A percentile compares a stretch with the other conserved stretches of the same genome.
Evolutionary conservation across 805 yeast species (phyloP).

Genomic region (Ogataea corticis): DNA sequence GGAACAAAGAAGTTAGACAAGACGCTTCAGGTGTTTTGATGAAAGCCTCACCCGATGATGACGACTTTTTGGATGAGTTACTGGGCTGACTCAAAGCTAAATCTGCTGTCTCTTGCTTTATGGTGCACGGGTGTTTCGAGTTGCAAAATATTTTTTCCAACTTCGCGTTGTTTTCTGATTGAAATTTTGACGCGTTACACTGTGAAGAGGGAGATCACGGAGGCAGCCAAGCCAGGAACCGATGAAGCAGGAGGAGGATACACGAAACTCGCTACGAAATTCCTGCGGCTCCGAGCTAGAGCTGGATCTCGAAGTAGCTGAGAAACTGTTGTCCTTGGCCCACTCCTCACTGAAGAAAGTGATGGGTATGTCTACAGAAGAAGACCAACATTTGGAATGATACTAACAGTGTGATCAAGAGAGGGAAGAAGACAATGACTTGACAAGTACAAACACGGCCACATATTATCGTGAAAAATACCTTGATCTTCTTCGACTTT

Average conservation of each 20-base stretch:
- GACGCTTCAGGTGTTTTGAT: background rate
- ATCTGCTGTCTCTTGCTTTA: background rate
- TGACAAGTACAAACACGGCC: too few relatives aligned
- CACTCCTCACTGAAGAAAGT: background rate
- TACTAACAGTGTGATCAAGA: too few relatives aligned
- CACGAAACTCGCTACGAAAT: too few relatives aligned
- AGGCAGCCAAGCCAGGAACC: background rate
- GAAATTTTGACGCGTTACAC: background rate
- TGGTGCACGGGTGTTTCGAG: constrained; percentile 4
- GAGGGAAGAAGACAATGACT: too few relatives aligned
- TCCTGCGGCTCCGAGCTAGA: background rate
- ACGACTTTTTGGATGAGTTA: constrained; percentile 4
- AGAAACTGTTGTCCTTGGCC: background rate
- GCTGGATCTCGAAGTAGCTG: too few relatives aligned
- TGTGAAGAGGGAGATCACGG: background rate
- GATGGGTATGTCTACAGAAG: background rate
- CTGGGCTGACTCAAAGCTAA: constrained; percentile 1
- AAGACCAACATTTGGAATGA: too few relatives aligned
- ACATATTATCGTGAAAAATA: too few relatives aligned
- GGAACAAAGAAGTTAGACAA: background rate
- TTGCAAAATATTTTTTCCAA: background rate
- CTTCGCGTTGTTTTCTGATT: background rate
- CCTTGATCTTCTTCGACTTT: background rate
- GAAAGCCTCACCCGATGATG: background rate
- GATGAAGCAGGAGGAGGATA: too few relatives aligned